A percentile compares a stretch with the other conserved stretches of the same genome.
phyloP scores from a whole-genome alignment of 2,329 filamentous ascomycete genomes.

The Colletotrichum chrysophilum region DNA sequence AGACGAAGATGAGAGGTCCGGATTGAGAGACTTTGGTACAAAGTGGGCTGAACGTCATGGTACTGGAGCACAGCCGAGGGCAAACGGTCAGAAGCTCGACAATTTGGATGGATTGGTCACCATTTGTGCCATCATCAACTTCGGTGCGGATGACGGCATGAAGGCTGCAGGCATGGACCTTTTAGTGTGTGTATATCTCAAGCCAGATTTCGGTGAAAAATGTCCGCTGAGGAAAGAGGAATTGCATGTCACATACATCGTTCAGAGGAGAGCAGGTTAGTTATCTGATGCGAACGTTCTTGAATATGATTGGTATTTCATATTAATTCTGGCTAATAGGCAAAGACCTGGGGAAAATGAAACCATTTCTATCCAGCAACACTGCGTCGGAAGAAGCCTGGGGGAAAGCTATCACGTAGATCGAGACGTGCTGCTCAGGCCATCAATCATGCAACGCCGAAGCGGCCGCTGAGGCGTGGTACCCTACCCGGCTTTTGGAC shows the following conservation, averaged over 20 bases:
- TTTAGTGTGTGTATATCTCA: not conserved
- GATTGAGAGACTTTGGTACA: not conserved
- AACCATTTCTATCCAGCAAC: not conserved
- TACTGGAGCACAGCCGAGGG: fast-evolving
- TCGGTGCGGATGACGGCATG: not conserved
- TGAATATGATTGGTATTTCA: no score
- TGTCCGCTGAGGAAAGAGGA: not conserved
- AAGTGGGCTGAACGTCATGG: not conserved
- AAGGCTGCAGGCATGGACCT: not conserved
- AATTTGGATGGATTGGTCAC: not conserved
- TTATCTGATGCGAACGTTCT: not conserved
- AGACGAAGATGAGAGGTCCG: not conserved
- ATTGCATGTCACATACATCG: not conserved
- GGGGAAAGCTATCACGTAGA: not conserved
- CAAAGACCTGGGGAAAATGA: not conserved
- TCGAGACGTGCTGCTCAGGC: not conserved
- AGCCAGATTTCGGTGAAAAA: not conserved
- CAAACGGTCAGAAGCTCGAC: not conserved
- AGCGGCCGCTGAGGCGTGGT: not conserved
- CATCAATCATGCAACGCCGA: not conserved
- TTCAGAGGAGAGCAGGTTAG: not conserved
- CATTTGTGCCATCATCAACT: not conserved
- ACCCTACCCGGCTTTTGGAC: not conserved
- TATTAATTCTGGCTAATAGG: no score
- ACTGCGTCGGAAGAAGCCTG: not conserved